Evolutionary conservation across 164 flowering plant genomes (phyloP).

Genomic region (Stephania yunnanensis): DNA sequence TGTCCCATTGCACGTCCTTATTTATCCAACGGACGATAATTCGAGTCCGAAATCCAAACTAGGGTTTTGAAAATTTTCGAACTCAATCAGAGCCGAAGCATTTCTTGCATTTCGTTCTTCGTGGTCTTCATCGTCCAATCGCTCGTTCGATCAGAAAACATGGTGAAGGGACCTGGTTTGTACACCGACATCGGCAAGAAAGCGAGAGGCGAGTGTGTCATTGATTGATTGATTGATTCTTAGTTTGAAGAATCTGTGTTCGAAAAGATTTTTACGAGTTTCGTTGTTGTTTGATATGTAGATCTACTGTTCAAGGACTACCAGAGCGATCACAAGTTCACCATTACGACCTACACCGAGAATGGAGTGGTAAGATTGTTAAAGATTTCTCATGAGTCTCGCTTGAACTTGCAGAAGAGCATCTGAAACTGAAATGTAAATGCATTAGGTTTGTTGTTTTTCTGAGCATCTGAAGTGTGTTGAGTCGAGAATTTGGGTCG

Average conservation of each 20-base stretch:
- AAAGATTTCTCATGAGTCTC: not conserved
- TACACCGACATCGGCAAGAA: slow-evolving; percentile 83
- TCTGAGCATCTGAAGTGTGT: no score
- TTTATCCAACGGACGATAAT: not conserved
- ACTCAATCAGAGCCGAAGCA: not conserved
- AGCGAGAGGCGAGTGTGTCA: slow-evolving; percentile 49
- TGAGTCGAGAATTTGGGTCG: no score
- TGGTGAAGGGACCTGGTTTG: slow-evolving; percentile 86
- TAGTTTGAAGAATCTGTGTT: not conserved
- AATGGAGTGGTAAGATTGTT: slow-evolving; percentile 61
- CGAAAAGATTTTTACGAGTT: not conserved
- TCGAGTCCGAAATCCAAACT: not conserved
- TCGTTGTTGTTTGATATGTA: slow-evolving; percentile 13
- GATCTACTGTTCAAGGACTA: slow-evolving; percentile 93
- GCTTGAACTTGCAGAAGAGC: not conserved
- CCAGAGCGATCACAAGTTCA: slow-evolving; percentile 81
- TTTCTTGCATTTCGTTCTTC: not conserved
- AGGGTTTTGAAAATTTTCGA: not conserved
- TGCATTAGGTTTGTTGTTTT: not conserved
- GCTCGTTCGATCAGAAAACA: slow-evolving; percentile 14
- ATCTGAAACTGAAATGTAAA: not conserved
- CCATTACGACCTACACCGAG: slow-evolving; percentile 66
- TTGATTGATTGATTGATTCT: no score
- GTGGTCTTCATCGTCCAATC: not conserved
- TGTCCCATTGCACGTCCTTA: not conserved